phyloP scores from a whole-genome alignment of 495 filamentous ascomycete genomes.

The Jackrogersella minutella region DNA sequence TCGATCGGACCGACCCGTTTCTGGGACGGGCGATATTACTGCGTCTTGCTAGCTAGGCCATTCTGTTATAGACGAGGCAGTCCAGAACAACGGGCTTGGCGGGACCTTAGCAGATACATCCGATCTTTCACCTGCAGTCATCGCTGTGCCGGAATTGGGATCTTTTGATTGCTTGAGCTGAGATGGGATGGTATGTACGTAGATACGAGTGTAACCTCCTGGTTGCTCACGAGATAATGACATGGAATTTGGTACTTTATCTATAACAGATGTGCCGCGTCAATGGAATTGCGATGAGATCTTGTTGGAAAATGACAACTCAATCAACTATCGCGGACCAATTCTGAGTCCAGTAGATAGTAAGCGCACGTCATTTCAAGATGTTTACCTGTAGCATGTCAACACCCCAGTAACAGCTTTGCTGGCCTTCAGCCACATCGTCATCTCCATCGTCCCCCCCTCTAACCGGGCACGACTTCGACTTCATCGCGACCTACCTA shows the following conservation, averaged over 20 bases:
- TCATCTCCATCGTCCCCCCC: neutral
- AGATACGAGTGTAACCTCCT: conserved; percentile 1
- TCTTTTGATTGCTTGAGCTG: neutral
- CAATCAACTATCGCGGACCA: neutral
- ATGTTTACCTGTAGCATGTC: neutral
- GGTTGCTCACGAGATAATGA: conserved; percentile 1
- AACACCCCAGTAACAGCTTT: neutral
- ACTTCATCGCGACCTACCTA: conserved; percentile 21
- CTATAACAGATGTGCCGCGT: neutral
- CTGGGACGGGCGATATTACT: neutral
- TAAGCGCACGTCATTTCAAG: neutral
- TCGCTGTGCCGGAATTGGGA: neutral
- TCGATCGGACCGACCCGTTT: neutral
- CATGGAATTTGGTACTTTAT: neutral
- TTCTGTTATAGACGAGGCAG: neutral
- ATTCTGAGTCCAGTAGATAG: neutral
- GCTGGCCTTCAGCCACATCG: neutral
- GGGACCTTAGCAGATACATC: neutral
- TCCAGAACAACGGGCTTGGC: conserved; percentile 4
- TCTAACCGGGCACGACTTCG: conserved; percentile 26
- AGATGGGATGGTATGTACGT: neutral
- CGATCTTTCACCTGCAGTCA: conserved; percentile 1
- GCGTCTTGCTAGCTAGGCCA: neutral
- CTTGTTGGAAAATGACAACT: neutral
- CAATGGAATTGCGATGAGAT: neutral